Base-by-base conservation (phyloP, 345 rosid genomes). In the Microcos paniculata region DNA sequence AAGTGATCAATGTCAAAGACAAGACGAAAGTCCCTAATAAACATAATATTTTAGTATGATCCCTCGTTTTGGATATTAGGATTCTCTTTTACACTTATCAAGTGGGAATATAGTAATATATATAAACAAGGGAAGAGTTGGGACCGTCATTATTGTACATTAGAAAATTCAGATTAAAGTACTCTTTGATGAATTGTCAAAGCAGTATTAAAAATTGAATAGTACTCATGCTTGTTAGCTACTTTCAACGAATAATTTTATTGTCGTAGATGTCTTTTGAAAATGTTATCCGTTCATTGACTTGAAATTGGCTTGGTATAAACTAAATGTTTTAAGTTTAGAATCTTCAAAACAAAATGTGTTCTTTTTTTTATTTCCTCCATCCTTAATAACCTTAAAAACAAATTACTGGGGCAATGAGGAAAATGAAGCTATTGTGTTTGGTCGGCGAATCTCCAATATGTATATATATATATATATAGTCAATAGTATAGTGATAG, bases 21-120 rank as follows among this genome's bases (percentile, higher is more conserved):
- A 30, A 62, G 4, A 62, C 6, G 66, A 62, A 62, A 33, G 62
- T 4, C 6, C 19, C 19, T 4, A 59, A 42, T 4, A 59, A 42
- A 12, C 33, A 26, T 53, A 51, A n/a, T 53, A 55, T 23, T 55
- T 23, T 55, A 55, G 59, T 11, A 23, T 23, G 61, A 52, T 1
- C 35, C 8, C 6, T 58, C 13, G 0, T 6, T 24, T 23, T 1
- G 7, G 7, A 26, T 70, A n/a, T 49, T 19, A 13, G 10, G 43
- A 51, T 49, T 51, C 73, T 31, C 59, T n/a, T n/a, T n/a, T n/a
- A n/a, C n/a, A n/a, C n/a, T 48, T 67, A 26, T 67, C 53, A 26
- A 66, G 12, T 45, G 24, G 30, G 10, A 38, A 40, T 64, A 64
- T 35, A 35, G 4, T 48, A n/a, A n/a, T n/a, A n/a, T n/a, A n/a